Base-by-base conservation (phyloP, 495 filamentous ascomycete species). In the Alectoria sarmentosa region DNA sequence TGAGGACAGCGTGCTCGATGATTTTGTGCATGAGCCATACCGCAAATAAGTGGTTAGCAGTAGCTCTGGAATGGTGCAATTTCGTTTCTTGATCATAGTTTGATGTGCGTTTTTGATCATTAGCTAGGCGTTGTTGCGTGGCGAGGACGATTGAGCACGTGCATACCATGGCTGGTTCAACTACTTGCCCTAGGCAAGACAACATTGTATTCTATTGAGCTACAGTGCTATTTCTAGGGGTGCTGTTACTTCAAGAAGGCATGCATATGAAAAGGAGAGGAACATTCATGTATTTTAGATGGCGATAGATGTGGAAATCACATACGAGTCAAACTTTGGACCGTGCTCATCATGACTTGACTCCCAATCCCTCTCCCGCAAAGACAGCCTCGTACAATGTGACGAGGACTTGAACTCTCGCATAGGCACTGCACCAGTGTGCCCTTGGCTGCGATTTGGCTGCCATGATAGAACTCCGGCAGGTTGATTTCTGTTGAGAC, bases 1-100 rank as follows among this genome's bases (percentile, higher is more conserved):
- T 42, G 69, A 71, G n/a, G 67, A 67, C n/a, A 42, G 37, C 30
- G 63, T 41, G 9, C 56, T 65, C 26, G 44, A 65, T 39, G 63
- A 65, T 37, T 65, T 65, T 17, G 63, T 65, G 32, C 41, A 65
- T 36, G 63, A 65, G 44, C 52, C 63, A 19, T 65, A 60, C 44
- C 39, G 58, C 42, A 65, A 65, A 60, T 65, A 46, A 64, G 44
- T 13, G 32, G 21, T 4, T 30, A 36, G 55, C 32, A 17, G 15
- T 42, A 41, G 1, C 37, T 30, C 36, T 30, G 30, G 39, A 58
- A 13, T 44, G 37, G 21, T 55, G 6, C 52, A 21, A 46, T 58
- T 58, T 36, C 1, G 23, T 64, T 46, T 48, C 41, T 42, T 57
- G 42, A 9, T 42, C 13, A 64, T 64, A 32, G 4, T 46, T 46